Evolutionary conservation across 2,329 filamentous ascomycete genomes (phyloP), one percentile per base, ranked within the genome.

Genomic region (Paecilomyces formosus): DNA sequence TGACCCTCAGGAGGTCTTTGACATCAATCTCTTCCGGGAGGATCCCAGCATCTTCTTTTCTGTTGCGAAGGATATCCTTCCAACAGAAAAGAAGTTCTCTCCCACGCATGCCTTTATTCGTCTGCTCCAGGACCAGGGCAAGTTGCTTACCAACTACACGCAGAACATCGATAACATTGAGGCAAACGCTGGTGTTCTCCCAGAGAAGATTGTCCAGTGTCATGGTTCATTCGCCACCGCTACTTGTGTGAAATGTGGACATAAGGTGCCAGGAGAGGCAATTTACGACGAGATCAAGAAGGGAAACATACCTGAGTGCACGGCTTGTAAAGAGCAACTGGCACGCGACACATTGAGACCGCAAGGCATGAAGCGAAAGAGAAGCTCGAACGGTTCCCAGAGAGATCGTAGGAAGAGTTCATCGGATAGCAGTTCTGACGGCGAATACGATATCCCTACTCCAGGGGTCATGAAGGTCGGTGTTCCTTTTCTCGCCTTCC

Each of bases 131-230:
- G 83, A 93, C 65, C 89, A 92, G 73, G 86, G 85, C 64, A 96
- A 96, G 74, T 83, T 99, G 6, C 83, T 97, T 60, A 97, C 92
- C 50, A 97, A 97, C 76, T 99, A 97, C 78, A 96, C 94, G 0
- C 94, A 99, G 72, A 99, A 99, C 74, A 97, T 99, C 69, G 94
- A 99, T 79, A 97, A 97, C 66, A 86, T 97, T 55, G 93, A 99
- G 74, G 84, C 87, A 61, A 87, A 89, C 68, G 93, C 93, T 0
- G 94, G 94, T 22, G 90, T 99, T 60, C 76, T 80, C 22, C 82
- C 85, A 1, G 87, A 90, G 33, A 96, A 94, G 70, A 82, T 97
- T 18, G 88, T 99, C 28, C 93, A 99, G 75, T 97, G 94, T 72
- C 94, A 99, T 71, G 94, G 94, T 61, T 96, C 91, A 6, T 97